Evolutionary conservation across 495 filamentous ascomycete genomes (phyloP).

Genomic region (Penicillium salamii): DNA sequence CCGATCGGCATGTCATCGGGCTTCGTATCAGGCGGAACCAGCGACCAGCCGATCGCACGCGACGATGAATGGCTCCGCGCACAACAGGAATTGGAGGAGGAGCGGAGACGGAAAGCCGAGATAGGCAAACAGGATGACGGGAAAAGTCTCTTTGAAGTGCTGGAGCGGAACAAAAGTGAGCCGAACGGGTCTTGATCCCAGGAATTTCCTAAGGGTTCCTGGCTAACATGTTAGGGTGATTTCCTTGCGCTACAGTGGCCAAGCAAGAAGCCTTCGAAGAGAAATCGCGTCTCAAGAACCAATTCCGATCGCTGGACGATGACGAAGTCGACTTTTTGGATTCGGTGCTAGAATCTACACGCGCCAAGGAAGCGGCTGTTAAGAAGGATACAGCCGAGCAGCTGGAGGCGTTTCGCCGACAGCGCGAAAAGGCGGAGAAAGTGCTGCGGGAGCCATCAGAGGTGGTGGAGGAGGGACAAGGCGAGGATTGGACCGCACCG

Average conservation of each 20-base stretch:
- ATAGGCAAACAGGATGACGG: constrained; percentile 55
- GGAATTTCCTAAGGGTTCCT: neutral
- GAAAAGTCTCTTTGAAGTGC: constrained; percentile 77
- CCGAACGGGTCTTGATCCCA: constrained; percentile 7
- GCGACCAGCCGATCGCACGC: constrained; percentile 57
- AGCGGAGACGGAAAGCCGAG: constrained; percentile 57
- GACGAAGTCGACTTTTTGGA: constrained; percentile 93
- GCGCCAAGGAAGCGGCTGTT: constrained; percentile 70
- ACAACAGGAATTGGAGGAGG: constrained; percentile 72
- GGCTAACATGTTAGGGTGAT: constrained; percentile 9
- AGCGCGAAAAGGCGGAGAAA: constrained; percentile 65
- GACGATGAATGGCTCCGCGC: constrained; percentile 75
- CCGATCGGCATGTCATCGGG: constrained; percentile 67
- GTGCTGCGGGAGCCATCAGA: constrained; percentile 40
- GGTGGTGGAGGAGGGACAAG: constrained; percentile 30
- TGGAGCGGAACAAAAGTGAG: constrained; percentile 93
- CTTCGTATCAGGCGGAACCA: constrained; percentile 84
- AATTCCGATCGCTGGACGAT: constrained; percentile 90
- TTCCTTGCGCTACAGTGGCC: constrained; percentile 68
- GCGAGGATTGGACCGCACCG: constrained; percentile 53
- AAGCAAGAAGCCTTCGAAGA: constrained; percentile 98
- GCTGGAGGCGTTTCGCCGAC: constrained; percentile 64
- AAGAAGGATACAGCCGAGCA: constrained; percentile 72
- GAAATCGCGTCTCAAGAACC: constrained; percentile 78
- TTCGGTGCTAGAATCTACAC: constrained; percentile 64